Conservation (phyloP, 768 basidiomycete species). For the Pleurotus citrinopileatus region DNA sequence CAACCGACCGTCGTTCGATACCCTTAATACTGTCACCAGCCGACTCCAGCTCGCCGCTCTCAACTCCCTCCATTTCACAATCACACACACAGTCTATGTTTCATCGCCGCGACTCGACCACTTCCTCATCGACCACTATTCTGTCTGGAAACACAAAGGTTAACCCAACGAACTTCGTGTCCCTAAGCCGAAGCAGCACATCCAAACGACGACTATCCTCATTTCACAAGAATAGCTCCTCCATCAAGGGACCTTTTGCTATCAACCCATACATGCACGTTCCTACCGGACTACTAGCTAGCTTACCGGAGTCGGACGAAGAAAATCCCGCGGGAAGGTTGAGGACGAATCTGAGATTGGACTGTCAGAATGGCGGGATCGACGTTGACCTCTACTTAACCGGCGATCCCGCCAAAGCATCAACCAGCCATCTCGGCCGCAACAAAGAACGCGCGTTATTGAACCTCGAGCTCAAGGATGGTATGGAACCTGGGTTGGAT, state of each 20-base stretch:
- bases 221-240: slow-evolving; percentile 23
- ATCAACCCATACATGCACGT: slow-evolving; percentile 40
- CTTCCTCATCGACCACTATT: background rate
- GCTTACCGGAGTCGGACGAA: slow-evolving; percentile 34
- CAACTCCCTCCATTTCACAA: background rate
- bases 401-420: slow-evolving; percentile 13
- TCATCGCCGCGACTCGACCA: background rate
- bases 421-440: background rate
- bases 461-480: slow-evolving; percentile 27
- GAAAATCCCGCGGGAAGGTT: slow-evolving; percentile 13
- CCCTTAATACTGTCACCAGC: background rate
- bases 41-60: too few relatives aligned
- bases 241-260: slow-evolving; percentile 35
- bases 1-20: background rate
- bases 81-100: background rate
- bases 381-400: slow-evolving; percentile 35
- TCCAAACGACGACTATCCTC: slow-evolving; percentile 19
- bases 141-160: background rate
- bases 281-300: slow-evolving; percentile 35
- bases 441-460: slow-evolving; percentile 16
- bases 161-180: slow-evolving; percentile 8
- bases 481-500: slow-evolving; percentile 13
- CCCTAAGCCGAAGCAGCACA: slow-evolving; percentile 27
- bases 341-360: slow-evolving; percentile 35
- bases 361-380: slow-evolving; percentile 38